Conservation (phyloP, 106 monocot genomes). For the Dactylorhiza incarnata region DNA sequence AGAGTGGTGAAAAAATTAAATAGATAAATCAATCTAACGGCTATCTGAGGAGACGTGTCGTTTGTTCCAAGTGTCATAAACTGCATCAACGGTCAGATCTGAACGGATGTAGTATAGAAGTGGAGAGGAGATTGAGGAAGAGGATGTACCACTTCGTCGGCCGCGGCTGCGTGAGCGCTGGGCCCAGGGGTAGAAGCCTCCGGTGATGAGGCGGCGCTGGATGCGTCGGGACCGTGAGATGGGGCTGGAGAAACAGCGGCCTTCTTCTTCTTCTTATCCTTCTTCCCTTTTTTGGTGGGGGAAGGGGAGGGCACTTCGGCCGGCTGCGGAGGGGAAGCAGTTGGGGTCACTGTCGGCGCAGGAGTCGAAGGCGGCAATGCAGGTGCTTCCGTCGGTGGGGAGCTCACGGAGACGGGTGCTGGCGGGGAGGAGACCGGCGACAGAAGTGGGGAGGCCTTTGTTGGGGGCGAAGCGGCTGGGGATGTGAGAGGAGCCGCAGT, state of each 20-base stretch:
- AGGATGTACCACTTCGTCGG: slow-evolving; percentile 11
- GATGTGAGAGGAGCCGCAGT: not conserved
- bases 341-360: not conserved
- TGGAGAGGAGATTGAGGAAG: not conserved
- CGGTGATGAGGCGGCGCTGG: not conserved
- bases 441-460: not conserved
- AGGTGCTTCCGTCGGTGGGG: not conserved
- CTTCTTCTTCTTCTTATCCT: slow-evolving; percentile 6
- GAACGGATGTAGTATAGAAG: not conserved
- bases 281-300: slow-evolving; percentile 12
- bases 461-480: not conserved
- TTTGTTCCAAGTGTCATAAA: not conserved
- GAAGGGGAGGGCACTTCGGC: slow-evolving; percentile 5
- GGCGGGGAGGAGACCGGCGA: slow-evolving; percentile 11
- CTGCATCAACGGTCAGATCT: not conserved
- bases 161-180: not conserved
- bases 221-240: too few species aligned
- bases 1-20: too few species aligned
- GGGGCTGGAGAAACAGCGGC: not conserved
- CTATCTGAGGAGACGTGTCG: not conserved
- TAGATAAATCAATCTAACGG: not conserved
- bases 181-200: slow-evolving; percentile 15
- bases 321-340: not conserved
- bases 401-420: not conserved
- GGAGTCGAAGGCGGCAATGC: slow-evolving; percentile 1